Conservation (phyloP, 129 eudicot genomes). For the Solidago caesia region DNA sequence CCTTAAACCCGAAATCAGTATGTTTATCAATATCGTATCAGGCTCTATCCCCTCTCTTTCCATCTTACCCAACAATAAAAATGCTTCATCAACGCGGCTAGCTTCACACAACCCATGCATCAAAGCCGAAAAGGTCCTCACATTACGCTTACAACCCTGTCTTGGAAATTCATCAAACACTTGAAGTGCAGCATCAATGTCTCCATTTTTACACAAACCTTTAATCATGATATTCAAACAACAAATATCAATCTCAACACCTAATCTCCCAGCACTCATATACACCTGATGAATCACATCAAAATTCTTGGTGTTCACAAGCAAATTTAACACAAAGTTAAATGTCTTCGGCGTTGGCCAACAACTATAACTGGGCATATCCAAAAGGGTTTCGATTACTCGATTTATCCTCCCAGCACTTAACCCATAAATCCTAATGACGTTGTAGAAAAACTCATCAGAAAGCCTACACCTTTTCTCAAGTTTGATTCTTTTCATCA, state of each 20-base stretch:
- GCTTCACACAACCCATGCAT: conserved; percentile 66
- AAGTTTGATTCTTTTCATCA: conserved; percentile 50
- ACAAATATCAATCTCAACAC: conserved; percentile 77
- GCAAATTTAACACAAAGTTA: conserved; percentile 72
- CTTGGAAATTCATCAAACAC: conserved; percentile 84
- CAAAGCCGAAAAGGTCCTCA: conserved; percentile 60
- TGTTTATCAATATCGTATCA: conserved; percentile 55
- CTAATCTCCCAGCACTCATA: conserved; percentile 50
- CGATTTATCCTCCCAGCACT: conserved; percentile 59
- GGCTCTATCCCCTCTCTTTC: conserved; percentile 53
- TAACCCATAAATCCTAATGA: conserved; percentile 65
- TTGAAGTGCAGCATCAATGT: conserved; percentile 52
- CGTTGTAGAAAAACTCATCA: conserved; percentile 67
- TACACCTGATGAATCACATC: conserved; percentile 67
- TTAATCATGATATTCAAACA: conserved; percentile 72
- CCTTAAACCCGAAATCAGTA: conserved; percentile 59
- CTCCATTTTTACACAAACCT: conserved; percentile 53
- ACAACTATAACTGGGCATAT: conserved; percentile 69
- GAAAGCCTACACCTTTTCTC: conserved; percentile 62
- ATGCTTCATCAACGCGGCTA: conserved; percentile 60
- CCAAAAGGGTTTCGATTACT: conserved; percentile 66
- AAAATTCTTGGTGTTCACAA: conserved; percentile 57
- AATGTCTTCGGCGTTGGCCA: conserved; percentile 74
- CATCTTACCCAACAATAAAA: conserved; percentile 55
- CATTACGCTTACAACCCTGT: conserved; percentile 51